Base-by-base conservation (phyloP, 768 basidiomycete genomes). In the Boletus subparvulus region DNA sequence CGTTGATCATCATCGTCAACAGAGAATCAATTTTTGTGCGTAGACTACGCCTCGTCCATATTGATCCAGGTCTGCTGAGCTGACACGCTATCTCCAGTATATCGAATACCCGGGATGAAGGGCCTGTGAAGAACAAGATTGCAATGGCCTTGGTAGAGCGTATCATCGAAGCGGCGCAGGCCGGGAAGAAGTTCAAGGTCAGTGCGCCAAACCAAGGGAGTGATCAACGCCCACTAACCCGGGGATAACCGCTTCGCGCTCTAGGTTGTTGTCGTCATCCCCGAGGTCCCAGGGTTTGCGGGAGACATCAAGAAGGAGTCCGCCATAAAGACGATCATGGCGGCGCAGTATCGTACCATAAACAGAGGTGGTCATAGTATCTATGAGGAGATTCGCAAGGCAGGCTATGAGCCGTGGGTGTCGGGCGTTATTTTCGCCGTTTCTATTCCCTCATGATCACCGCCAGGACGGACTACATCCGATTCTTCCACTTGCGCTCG, bases 1-100 rank as follows among this genome's bases (percentile, higher is more conserved):
- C 8, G 14, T 33, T 54, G 53, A 43, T 51, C 8, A 24, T 28
- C 26, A n/a, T 39, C 19, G n/a, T 41, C 40, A 43, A 37, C 63
- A 78, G 78, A 93, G 74, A 94, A 94, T 60, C 91, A 94, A 68
- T 94, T 92, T 74, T 94, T 94, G 90, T 92, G 61, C 65, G 89
- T 75, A 35, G 0, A 9, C n/a, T 11, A 1, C 14, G 13, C 35
- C 13, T 46, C 6, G 12, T 36, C n/a, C 12, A 10, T 7, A 24
- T 44, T 41, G 24, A 16, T 35, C 30, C 36, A 3, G 4, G 11
- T 51, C 28, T 51, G 5, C 51, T 67, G 47, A 62, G 45, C 10
- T 43, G 43, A 48, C 26, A 53, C 48, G 13, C 30, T 30, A 50
- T 44, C 57, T 56, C 19, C 62, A 93, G 93, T 66, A 91, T 97